phyloP scores from a whole-genome alignment of 495 filamentous ascomycete genomes.

The Ascodesmis nigricans region DNA sequence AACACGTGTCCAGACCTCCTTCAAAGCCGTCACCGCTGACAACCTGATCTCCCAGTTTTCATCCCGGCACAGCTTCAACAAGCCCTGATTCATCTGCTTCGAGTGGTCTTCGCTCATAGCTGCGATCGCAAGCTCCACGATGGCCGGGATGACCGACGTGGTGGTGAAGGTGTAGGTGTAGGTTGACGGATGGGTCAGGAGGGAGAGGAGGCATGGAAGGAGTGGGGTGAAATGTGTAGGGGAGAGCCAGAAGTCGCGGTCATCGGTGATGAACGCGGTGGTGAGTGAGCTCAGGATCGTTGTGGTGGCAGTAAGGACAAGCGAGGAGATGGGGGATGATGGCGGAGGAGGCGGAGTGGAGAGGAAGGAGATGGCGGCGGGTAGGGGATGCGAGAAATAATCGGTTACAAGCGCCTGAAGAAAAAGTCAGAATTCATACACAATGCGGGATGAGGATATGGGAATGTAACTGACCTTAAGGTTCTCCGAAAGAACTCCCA shows the following conservation, averaged over 20 bases:
- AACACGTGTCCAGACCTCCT: conserved; percentile 48
- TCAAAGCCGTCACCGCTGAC: conserved; percentile 58
- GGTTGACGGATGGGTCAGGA: conserved; percentile 38
- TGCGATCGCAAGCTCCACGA: conserved; percentile 55
- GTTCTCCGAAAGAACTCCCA: conserved; percentile 52
- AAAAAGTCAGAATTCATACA: neutral
- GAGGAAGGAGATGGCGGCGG: conserved; percentile 45
- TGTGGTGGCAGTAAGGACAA: conserved; percentile 10
- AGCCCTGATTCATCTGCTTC: conserved; percentile 54
- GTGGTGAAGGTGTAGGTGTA: conserved; percentile 18
- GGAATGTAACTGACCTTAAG: conserved; percentile 37
- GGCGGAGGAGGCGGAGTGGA: conserved; percentile 10
- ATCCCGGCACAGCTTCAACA: conserved; percentile 56
- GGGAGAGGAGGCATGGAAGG: conserved; percentile 40
- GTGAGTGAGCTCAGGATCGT: conserved; percentile 42
- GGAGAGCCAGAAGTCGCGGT: conserved; percentile 66
- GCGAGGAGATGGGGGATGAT: conserved; percentile 5
- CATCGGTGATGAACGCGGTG: conserved; percentile 58
- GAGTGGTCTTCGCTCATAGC: conserved; percentile 66
- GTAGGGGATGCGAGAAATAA: conserved; percentile 69
- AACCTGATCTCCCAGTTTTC: conserved; percentile 43
- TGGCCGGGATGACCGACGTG: conserved; percentile 26
- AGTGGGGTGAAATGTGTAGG: conserved; percentile 62
- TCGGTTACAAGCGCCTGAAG: conserved; percentile 63
- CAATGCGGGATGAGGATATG: neutral